Conservation (phyloP, 176 grass and related monocot species). For the Zoysia pacifica region DNA sequence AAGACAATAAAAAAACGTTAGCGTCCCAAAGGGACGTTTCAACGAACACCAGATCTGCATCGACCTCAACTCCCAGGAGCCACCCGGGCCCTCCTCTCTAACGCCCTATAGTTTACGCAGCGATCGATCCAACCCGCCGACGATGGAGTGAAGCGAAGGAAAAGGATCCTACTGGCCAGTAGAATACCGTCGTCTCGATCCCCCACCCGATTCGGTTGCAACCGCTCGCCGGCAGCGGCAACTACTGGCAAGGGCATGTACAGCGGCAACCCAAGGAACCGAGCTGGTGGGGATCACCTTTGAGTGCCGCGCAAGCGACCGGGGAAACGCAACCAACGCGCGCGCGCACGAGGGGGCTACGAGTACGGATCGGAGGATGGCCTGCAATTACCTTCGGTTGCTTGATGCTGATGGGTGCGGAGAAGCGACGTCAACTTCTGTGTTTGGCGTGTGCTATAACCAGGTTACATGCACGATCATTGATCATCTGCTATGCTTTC, state of each 20-base stretch:
- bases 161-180: not conserved
- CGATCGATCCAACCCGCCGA: constrained; percentile 27
- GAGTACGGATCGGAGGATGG: constrained; percentile 27
- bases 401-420: not conserved
- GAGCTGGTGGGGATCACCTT: constrained; percentile 24
- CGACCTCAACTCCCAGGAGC: not conserved
- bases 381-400: constrained; percentile 39
- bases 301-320: constrained; percentile 49
- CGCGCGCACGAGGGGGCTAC: constrained; percentile 18
- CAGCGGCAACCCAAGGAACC: not conserved
- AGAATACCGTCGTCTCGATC: not conserved
- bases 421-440: not conserved
- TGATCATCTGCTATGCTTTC: too few relatives aligned
- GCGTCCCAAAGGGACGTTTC: constrained; percentile 27
- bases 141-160: constrained; percentile 1
- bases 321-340: constrained; percentile 17
- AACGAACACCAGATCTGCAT: constrained; percentile 52
- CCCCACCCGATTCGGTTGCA: constrained; percentile 41
- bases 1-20: not conserved
- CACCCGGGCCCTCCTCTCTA: not conserved
- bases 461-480: too few relatives aligned
- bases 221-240: constrained; percentile 32
- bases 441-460: not conserved
- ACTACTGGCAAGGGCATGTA: not conserved
- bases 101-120: constrained; percentile 26